Conservation (phyloP, 2,329 filamentous ascomycete species). For the Aureobasidium subglaciale region DNA sequence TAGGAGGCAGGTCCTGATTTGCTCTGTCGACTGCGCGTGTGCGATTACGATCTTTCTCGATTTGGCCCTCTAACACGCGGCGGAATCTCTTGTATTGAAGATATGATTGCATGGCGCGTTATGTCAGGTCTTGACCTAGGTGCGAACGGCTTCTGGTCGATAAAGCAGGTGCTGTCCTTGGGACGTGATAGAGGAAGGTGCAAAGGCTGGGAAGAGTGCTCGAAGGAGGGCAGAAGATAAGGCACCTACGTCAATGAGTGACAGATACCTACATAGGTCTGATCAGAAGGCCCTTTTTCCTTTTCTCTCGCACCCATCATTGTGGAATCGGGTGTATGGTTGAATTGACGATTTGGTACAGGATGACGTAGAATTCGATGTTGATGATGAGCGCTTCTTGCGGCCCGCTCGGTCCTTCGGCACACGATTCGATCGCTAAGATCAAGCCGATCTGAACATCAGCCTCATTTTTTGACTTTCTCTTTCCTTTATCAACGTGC, state of each 20-base stretch:
- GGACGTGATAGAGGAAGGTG: not conserved
- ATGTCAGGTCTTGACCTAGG: not conserved
- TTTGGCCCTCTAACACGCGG: conserved; percentile 17
- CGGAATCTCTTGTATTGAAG: conserved; percentile 24
- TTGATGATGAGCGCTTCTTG: conserved; percentile 10
- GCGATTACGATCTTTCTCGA: conserved; percentile 19
- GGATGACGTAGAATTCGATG: not conserved
- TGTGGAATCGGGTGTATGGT: not conserved
- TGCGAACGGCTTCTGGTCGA: not conserved
- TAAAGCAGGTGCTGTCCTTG: not conserved
- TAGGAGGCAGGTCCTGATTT: not conserved
- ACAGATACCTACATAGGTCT: not conserved
- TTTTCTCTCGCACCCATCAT: not conserved
- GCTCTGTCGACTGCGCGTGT: conserved; percentile 3
- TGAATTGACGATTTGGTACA: not conserved
- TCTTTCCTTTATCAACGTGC: too few relatives aligned
- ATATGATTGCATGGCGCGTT: conserved; percentile 24
- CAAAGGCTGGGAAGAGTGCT: too few relatives aligned
- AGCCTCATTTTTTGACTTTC: not conserved
- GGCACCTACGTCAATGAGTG: not conserved
- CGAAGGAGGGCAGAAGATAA: too few relatives aligned
- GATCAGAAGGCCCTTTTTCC: conserved; percentile 3
- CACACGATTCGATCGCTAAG: not conserved
- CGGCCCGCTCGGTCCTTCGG: conserved; percentile 5
- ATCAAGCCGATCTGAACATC: not conserved